phyloP scores from a whole-genome alignment of 495 filamentous ascomycete species.

The Lophiotrema nucula region DNA sequence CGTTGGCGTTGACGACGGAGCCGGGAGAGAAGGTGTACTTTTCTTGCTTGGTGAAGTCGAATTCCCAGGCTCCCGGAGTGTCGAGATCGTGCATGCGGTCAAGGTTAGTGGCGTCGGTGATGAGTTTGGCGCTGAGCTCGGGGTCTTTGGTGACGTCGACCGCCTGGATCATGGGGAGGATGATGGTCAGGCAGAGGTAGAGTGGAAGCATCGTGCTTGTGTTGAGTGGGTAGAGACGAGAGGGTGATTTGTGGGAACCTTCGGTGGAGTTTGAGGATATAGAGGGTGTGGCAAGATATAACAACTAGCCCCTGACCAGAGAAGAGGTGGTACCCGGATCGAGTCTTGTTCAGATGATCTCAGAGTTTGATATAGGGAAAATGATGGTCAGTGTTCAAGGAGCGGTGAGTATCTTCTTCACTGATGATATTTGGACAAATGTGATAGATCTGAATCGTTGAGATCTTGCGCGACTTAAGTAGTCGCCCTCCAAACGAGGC shows the following conservation, averaged over 20 bases:
- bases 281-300: too few relatives aligned
- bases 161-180: slow-evolving; percentile 15
- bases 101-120: slow-evolving; percentile 36
- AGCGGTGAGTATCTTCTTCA: background rate
- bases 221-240: background rate
- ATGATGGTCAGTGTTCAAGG: background rate
- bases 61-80: slow-evolving; percentile 44
- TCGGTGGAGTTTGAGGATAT: too few relatives aligned
- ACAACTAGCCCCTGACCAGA: too few relatives aligned
- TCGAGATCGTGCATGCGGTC: slow-evolving; percentile 45
- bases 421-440: background rate
- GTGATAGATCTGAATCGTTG: background rate
- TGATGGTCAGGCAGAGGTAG: slow-evolving; percentile 13
- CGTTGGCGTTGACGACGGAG: slow-evolving; percentile 44
- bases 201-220: background rate
- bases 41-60: slow-evolving; percentile 44
- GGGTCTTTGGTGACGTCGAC: slow-evolving; percentile 40
- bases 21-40: slow-evolving; percentile 41
- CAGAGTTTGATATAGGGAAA: too few relatives aligned
- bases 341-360: too few relatives aligned
- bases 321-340: too few relatives aligned
- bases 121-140: slow-evolving; percentile 35
- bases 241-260: background rate
- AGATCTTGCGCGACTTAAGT: background rate
- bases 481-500: background rate